A percentile compares a stretch with the other conserved stretches of the same genome.
These are phyloP conservation scores for Zygosaccharomyces kombuchaensis DNA, from an alignment of 805 yeast genomes.

Conservation along the genomic window DNA sequence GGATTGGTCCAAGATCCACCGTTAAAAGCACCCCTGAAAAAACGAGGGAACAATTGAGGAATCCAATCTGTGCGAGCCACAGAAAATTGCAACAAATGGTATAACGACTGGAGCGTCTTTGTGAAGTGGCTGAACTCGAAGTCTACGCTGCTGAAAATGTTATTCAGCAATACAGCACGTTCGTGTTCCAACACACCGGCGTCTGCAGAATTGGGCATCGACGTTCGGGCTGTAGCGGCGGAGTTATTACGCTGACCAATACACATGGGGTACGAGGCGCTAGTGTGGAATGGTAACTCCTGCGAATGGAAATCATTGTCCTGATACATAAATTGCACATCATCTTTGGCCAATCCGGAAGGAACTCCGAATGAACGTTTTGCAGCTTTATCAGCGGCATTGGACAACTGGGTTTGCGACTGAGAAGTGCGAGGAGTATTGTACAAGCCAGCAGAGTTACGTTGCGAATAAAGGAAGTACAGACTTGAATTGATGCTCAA, in stretches of 20 bases:
- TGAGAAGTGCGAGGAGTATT: constrained; percentile 14
- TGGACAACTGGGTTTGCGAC: constrained; percentile 8
- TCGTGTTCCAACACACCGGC: constrained; percentile 40
- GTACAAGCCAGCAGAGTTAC: constrained; percentile 2
- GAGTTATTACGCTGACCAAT: constrained; percentile 8
- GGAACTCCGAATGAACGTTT: constrained; percentile 19
- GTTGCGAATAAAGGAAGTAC: constrained; percentile 40
- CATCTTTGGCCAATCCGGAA: background rate
- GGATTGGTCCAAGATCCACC: constrained; percentile 82
- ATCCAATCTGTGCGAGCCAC: constrained; percentile 30
- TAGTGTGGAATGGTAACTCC: constrained; percentile 4
- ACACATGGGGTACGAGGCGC: constrained; percentile 1
- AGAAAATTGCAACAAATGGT: constrained; percentile 25
- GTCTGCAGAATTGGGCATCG: constrained; percentile 27
- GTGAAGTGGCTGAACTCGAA: constrained; percentile 30
- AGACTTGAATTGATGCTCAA: constrained; percentile 61
- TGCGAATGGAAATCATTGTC: constrained; percentile 5
- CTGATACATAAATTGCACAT: background rate
- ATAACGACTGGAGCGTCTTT: constrained; percentile 30
- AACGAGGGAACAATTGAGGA: constrained; percentile 70
- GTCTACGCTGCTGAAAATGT: constrained; percentile 21
- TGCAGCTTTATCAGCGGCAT: constrained; percentile 14
- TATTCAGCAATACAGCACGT: constrained; percentile 35
- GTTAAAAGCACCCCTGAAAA: constrained; percentile 58
- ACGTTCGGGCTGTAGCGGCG: constrained; percentile 9